Base-by-base conservation (phyloP, 345 rosid species). In the Aquilaria malaccensis region DNA sequence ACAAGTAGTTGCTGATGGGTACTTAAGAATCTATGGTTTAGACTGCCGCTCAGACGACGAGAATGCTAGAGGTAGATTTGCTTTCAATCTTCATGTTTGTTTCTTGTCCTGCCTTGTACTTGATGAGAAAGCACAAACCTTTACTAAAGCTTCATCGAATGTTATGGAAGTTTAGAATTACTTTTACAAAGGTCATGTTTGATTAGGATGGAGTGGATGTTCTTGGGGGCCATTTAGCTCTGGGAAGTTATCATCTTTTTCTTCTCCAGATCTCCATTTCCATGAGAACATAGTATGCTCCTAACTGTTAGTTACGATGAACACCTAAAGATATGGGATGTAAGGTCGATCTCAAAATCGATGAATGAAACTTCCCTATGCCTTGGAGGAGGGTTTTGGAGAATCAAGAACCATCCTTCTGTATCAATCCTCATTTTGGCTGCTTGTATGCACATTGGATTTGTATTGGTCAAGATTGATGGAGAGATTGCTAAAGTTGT, bases 391-490 rank as follows among this genome's bases (percentile, higher is more conserved):
- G 96, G 93, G 30, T 89, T 91, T 37, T 86, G 97, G 99, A 83
- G 95, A 74, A 79, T 88, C 59, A 88, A 88, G 72, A 82, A 82
- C 58, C 95, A 94, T 72, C 84, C 86, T 0, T 66, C 57, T 45
- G 64, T 78, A n/a, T 69, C 79, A 0, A 82, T 86, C 54, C 43
- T 91, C 47, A 78, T 83, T 43, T 71, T 88, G 77, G 81, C 87
- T 0, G 95, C 97, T 59, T 90, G 99, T 74, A 83, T 90, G 97
- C 95, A 94, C 68, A 85, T 82, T 29, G 93, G 97, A 46, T 85
- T 88, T 67, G 81, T 84, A 11, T 56, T 90, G n/a, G 77, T 73
- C 7, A 83, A 81, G 46, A 67, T 78, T 64, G 66, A 59, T 47
- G 80, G 72, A 30, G 83, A 66, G 74, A 62, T 80, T 45, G 68